Evolutionary conservation across 176 grass and related monocot genomes (phyloP).

Genomic region (Areca catechu): DNA sequence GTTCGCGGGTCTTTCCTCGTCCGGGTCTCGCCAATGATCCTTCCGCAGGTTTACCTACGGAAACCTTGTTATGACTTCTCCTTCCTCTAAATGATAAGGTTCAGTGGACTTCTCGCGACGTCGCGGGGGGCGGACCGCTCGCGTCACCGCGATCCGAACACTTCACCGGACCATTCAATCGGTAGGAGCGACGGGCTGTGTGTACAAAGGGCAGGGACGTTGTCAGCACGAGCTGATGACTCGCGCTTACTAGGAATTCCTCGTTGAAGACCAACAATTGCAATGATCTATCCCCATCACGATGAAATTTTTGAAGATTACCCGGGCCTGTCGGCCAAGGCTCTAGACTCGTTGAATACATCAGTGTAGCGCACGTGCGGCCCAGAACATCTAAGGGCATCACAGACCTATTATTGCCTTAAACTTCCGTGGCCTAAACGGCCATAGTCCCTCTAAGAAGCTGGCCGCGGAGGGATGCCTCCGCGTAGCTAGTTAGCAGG

Average conservation of each 20-base stretch:
- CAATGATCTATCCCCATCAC: slow-evolving; percentile 57
- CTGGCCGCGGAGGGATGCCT: slow-evolving; percentile 35
- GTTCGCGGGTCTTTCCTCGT: too few relatives aligned
- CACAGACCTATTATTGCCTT: slow-evolving; percentile 55
- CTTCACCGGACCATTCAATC: too few relatives aligned
- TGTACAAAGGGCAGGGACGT: too few relatives aligned
- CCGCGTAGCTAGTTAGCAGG: slow-evolving; percentile 60
- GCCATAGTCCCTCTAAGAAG: slow-evolving; percentile 56
- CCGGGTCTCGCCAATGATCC: too few relatives aligned
- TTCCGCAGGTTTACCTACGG: too few relatives aligned
- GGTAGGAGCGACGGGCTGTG: too few relatives aligned
- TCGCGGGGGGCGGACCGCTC: too few relatives aligned
- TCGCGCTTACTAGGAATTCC: slow-evolving; percentile 50
- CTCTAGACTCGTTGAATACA: slow-evolving; percentile 50
- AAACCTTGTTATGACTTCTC: too few relatives aligned
- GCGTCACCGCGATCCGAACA: too few relatives aligned
- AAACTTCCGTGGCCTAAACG: slow-evolving; percentile 46
- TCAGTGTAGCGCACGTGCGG: slow-evolving; percentile 48
- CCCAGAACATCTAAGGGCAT: slow-evolving; percentile 62
- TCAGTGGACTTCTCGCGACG: too few relatives aligned
- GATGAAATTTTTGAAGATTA: slow-evolving; percentile 53
- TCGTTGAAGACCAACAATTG: slow-evolving; percentile 56
- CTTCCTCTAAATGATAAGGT: too few relatives aligned
- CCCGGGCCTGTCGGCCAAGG: slow-evolving; percentile 45
- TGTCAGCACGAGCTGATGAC: too few relatives aligned